phyloP scores from a whole-genome alignment of 257 asterid genomes.

The Nicotiana attenuata region DNA sequence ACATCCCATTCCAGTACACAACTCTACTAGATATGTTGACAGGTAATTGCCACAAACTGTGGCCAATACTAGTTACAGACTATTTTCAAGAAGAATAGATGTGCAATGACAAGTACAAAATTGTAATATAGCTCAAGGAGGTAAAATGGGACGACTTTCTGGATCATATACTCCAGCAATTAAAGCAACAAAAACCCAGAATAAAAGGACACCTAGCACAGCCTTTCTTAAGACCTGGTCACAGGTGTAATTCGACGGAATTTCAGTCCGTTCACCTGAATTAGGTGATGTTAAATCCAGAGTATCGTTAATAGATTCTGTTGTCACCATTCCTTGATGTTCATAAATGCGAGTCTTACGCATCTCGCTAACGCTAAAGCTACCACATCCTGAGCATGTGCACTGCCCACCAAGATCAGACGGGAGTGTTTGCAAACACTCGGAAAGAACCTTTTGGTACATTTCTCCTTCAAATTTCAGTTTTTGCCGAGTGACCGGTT shows the following conservation, averaged over 20 bases:
- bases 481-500: slow-evolving; percentile 74
- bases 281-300: slow-evolving; percentile 29
- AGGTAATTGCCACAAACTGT: neutral
- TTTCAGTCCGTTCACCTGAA: slow-evolving; percentile 28
- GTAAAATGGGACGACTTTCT: slow-evolving; percentile 42
- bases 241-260: slow-evolving; percentile 19
- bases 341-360: slow-evolving; percentile 12
- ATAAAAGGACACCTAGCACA: slow-evolving; percentile 57
- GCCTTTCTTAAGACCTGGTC: slow-evolving; percentile 47
- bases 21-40: neutral
- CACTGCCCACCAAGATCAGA: slow-evolving; percentile 82
- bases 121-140: slow-evolving; percentile 8
- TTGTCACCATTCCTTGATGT: slow-evolving; percentile 12
- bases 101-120: neutral
- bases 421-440: slow-evolving; percentile 53
- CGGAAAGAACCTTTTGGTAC: slow-evolving; percentile 48
- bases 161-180: slow-evolving; percentile 56
- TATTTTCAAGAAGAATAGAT: neutral
- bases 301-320: slow-evolving; percentile 15
- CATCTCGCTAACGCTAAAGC: slow-evolving; percentile 18
- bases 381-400: slow-evolving; percentile 58
- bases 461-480: slow-evolving; percentile 72
- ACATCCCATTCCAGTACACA: neutral
- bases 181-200: slow-evolving; percentile 59
- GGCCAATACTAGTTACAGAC: neutral